Conservation (phyloP, 768 basidiomycete species). For the Suillus cothurnatus region DNA sequence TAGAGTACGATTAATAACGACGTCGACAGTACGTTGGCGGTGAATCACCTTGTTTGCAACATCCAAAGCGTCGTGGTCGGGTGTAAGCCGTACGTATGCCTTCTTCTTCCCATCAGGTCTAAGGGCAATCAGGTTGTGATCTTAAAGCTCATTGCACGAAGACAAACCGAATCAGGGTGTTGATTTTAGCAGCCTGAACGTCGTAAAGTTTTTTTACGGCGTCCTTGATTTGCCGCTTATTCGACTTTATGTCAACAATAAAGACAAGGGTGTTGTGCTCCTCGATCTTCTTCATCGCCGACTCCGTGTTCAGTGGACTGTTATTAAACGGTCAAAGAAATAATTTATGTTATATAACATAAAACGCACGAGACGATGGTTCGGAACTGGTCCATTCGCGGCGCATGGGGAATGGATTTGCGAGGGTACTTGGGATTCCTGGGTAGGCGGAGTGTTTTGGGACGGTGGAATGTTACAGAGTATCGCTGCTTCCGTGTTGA, state of each 20-base stretch:
- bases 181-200: constrained; percentile 93
- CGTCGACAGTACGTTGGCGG: constrained; percentile 2
- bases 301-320: constrained; percentile 92
- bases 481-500: constrained; percentile 78
- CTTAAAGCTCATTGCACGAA: background rate
- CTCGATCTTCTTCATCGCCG: constrained; percentile 99
- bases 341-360: constrained; percentile 4
- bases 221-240: constrained; percentile 99
- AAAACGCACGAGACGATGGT: constrained; percentile 83
- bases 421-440: constrained; percentile 94
- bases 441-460: constrained; percentile 85
- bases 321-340: constrained; percentile 3
- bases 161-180: constrained; percentile 94
- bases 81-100: constrained; percentile 93
- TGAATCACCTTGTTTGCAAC: constrained; percentile 90
- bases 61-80: constrained; percentile 96
- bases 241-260: constrained; percentile 91
- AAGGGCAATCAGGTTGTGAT: background rate
- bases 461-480: constrained; percentile 93
- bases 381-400: constrained; percentile 96
- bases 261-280: constrained; percentile 99
- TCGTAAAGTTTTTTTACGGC: constrained; percentile 99
- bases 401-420: constrained; percentile 89
- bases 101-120: constrained; percentile 99
- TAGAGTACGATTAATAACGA: constrained; percentile 27